phyloP scores from a whole-genome alignment of 768 basidiomycete species.

The Chalciporus sphaerocephalus region DNA sequence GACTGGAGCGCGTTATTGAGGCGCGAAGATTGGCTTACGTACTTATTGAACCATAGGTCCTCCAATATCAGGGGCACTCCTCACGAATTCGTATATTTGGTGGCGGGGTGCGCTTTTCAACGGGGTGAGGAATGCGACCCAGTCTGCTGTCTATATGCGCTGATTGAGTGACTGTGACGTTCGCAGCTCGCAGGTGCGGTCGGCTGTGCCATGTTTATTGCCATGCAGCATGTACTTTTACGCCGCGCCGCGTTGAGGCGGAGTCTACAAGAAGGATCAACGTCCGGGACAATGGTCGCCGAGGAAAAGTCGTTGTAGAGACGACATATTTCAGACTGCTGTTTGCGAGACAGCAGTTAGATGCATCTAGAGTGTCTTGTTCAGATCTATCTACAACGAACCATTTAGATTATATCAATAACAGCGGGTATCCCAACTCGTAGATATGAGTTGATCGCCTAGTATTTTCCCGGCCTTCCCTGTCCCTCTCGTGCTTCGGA shows the following conservation, averaged over 20 bases:
- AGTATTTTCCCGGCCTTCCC: background rate
- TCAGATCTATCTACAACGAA: background rate
- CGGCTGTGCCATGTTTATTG: slow-evolving; percentile 24
- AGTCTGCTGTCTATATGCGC: background rate
- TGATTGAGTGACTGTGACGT: too few relatives aligned
- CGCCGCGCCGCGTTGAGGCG: background rate
- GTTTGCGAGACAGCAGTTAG: too few relatives aligned
- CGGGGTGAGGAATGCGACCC: slow-evolving; percentile 30
- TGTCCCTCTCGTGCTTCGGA: slow-evolving; percentile 18
- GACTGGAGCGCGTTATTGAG: background rate
- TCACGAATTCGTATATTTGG: slow-evolving; percentile 51
- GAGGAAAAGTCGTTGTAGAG: background rate
- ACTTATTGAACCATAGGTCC: slow-evolving; percentile 40
- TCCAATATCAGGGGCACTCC: slow-evolving; percentile 54
- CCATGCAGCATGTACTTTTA: slow-evolving; percentile 25
- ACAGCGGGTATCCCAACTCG: background rate
- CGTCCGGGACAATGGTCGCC: background rate
- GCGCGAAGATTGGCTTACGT: slow-evolving; percentile 16
- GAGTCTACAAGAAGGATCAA: background rate
- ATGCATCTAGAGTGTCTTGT: background rate
- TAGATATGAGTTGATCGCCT: background rate
- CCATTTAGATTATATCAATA: background rate
- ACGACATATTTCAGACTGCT: background rate
- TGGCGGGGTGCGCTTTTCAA: slow-evolving; percentile 55
- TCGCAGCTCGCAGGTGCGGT: slow-evolving; percentile 19